Percentiles rank a stretch among this genome's conserved stretches.
These are phyloP conservation scores for Wallacemonas sp. DNA, from an alignment of 208 protist genomes.

Conservation along the genomic window DNA sequence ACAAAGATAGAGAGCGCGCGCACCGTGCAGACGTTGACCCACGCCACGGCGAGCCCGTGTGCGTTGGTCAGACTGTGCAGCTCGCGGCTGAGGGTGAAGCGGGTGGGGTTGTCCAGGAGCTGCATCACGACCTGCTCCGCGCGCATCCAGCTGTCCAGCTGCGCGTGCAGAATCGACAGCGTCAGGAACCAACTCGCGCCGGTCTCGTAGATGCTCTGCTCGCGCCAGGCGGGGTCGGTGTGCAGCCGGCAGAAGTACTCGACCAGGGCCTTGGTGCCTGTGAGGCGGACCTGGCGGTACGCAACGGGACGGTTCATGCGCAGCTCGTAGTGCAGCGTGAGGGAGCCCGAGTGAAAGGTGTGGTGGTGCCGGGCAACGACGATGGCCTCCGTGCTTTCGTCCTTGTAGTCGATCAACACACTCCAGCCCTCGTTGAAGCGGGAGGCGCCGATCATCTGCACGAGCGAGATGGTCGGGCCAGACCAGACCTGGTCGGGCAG, in stretches of 20 bases:
- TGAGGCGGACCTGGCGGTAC: conserved; percentile 69
- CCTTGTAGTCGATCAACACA: conserved; percentile 71
- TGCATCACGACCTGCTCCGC: conserved; percentile 65
- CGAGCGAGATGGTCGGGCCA: conserved; percentile 24
- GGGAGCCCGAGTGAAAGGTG: conserved; percentile 62
- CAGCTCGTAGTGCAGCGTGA: conserved; percentile 80
- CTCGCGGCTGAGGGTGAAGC: conserved; percentile 19
- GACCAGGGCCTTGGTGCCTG: conserved; percentile 67
- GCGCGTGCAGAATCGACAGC: conserved; percentile 55
- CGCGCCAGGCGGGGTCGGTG: conserved; percentile 19
- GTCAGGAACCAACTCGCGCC: conserved; percentile 53
- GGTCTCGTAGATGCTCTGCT: conserved; percentile 18
- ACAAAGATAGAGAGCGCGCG: conserved; percentile 65
- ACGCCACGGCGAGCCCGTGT: conserved; percentile 54
- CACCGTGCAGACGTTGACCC: conserved; percentile 62
- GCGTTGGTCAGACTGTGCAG: conserved; percentile 41
- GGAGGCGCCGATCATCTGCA: conserved; percentile 61
- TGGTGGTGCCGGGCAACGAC: conserved; percentile 65
- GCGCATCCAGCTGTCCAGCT: conserved; percentile 64
- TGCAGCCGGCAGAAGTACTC: conserved; percentile 59
- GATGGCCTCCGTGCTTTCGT: conserved; percentile 41
- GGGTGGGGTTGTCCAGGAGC: conserved; percentile 26
- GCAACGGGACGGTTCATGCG: conserved; percentile 62
- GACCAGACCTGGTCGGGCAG: conserved; percentile 35
- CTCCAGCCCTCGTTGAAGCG: conserved; percentile 86